A percentile compares a stretch with the other conserved stretches of the same genome.
Evolutionary conservation across 768 basidiomycete species (phyloP).

Genomic region (Pisolithus microcarpus): DNA sequence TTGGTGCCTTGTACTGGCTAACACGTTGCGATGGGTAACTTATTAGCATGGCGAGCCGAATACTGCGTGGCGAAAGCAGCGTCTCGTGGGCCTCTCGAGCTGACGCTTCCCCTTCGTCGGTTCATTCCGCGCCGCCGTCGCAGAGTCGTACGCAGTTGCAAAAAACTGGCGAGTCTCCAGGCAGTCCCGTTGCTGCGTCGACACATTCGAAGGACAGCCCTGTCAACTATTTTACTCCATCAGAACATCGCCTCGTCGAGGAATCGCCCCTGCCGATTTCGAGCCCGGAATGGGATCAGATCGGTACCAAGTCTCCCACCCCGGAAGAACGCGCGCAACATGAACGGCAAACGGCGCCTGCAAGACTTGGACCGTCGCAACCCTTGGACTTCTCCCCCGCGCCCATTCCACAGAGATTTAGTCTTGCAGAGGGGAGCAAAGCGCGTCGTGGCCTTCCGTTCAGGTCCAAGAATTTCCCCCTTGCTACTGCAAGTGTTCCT

Average conservation of each 20-base stretch:
- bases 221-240: conserved; percentile 29
- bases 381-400: conserved; percentile 27
- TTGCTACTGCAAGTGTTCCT: neutral
- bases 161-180: conserved; percentile 9
- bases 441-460: neutral
- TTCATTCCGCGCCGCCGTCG: conserved; percentile 20
- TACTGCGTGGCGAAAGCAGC: conserved; percentile 42
- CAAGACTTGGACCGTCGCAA: conserved; percentile 35
- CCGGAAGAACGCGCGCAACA: neutral
- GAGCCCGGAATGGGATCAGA: conserved; percentile 1
- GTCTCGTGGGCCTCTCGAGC: conserved; percentile 52
- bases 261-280: conserved; percentile 35
- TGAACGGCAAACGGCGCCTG: conserved; percentile 42
- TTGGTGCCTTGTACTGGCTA: neutral
- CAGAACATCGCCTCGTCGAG: conserved; percentile 33
- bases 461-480: neutral
- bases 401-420: conserved; percentile 22
- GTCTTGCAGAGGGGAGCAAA: conserved; percentile 23
- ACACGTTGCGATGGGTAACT: neutral
- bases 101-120: conserved; percentile 28
- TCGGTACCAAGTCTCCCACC: neutral
- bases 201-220: conserved; percentile 1
- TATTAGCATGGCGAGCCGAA: conserved; percentile 58
- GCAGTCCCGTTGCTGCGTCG: conserved; percentile 5
- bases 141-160: conserved; percentile 5